Conservation (phyloP, 371 early-diverging fungal species). For the Phascolomyces articulosus region DNA sequence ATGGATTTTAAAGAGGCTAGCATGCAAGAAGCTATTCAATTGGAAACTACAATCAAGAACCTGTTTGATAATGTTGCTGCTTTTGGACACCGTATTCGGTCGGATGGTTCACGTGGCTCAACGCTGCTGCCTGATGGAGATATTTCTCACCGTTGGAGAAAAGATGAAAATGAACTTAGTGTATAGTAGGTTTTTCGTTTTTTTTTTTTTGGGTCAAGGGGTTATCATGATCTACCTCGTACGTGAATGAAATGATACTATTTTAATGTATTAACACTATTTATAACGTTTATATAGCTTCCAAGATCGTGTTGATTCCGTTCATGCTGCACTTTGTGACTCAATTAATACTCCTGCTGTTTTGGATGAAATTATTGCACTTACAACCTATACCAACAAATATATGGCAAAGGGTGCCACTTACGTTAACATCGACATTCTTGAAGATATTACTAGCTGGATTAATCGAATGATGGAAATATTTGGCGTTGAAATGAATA, state of each 20-base stretch:
- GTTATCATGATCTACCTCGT: too few relatives aligned
- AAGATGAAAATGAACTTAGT: constrained; percentile 68
- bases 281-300: constrained; percentile 31
- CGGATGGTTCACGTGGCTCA: constrained; percentile 47
- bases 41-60: constrained; percentile 86
- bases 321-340: constrained; percentile 93
- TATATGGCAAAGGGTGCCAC: constrained; percentile 67
- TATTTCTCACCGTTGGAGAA: constrained; percentile 71
- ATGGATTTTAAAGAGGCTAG: constrained; percentile 89
- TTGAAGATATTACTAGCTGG: constrained; percentile 83
- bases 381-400: constrained; percentile 83
- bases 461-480: constrained; percentile 75
- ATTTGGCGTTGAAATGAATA: constrained; percentile 77
- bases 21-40: constrained; percentile 84
- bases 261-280: too few relatives aligned
- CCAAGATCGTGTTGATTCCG: constrained; percentile 60
- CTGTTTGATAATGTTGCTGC: constrained; percentile 87
- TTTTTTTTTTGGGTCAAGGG: not conserved
- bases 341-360: constrained; percentile 92
- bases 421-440: constrained; percentile 58
- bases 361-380: constrained; percentile 79
- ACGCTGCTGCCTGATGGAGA: constrained; percentile 33
- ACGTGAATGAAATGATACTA: too few relatives aligned
- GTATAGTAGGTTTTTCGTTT: constrained; percentile 32
- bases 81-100: constrained; percentile 63